Evolutionary conservation across 352 stramenopile species (phyloP).

Genomic region (Globisporangium yorkense): DNA sequence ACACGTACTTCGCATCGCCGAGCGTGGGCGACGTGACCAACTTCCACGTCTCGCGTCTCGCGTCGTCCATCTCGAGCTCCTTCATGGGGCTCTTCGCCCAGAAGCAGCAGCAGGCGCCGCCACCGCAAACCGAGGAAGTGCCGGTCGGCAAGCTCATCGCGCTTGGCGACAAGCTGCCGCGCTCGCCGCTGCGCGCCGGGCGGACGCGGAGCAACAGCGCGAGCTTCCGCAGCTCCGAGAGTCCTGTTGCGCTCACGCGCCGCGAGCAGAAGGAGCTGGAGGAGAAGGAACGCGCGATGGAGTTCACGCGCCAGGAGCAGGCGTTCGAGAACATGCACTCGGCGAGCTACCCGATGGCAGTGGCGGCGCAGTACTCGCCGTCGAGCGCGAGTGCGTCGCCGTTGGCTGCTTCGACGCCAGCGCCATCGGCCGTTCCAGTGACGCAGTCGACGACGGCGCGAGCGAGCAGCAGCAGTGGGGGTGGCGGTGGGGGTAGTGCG

Average conservation of each 20-base stretch:
- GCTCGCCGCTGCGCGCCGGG: constrained; percentile 18
- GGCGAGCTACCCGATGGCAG: constrained; percentile 7
- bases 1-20: constrained; percentile 81
- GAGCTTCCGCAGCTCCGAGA: constrained; percentile 17
- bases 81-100: constrained; percentile 65
- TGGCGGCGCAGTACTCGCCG: constrained; percentile 1
- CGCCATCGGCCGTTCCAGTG: background rate
- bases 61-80: constrained; percentile 71
- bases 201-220: constrained; percentile 25
- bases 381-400: background rate
- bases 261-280: constrained; percentile 4
- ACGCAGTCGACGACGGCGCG: background rate
- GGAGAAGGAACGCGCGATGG: constrained; percentile 4
- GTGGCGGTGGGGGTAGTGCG: background rate
- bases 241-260: background rate
- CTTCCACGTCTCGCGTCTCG: constrained; percentile 76
- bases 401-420: background rate
- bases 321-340: constrained; percentile 16
- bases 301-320: constrained; percentile 14
- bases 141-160: constrained; percentile 59
- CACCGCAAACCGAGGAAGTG: constrained; percentile 20
- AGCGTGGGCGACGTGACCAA: constrained; percentile 75
- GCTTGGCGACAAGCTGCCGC: constrained; percentile 43
- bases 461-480: background rate
- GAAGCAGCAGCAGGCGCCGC: constrained; percentile 23